These are phyloP conservation scores for Citrus maxima DNA, from an alignment of 345 rosid genomes.

Conservation along the genomic window DNA sequence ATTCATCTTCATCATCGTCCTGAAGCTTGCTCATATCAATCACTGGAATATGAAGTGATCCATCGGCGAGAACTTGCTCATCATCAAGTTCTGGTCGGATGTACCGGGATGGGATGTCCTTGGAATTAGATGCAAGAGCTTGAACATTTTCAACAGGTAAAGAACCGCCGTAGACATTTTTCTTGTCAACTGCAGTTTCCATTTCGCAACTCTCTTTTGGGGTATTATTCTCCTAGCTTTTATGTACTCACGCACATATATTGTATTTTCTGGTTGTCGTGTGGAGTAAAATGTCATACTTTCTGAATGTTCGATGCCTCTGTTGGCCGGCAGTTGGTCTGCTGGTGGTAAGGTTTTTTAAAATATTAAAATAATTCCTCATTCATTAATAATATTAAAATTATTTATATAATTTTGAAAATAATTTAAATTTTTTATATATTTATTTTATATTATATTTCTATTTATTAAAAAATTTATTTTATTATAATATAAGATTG, in stretches of 20 bases:
- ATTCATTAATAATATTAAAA: too few species aligned
- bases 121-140: constrained; percentile 3
- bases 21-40: constrained; percentile 37
- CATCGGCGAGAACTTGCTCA: constrained; percentile 10
- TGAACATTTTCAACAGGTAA: constrained; percentile 32
- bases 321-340: too few species aligned
- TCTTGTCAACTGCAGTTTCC: neutral
- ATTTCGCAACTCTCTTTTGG: neutral
- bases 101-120: constrained; percentile 27
- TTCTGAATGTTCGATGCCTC: neutral
- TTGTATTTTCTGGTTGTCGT: neutral
- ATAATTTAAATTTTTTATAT: too few species aligned
- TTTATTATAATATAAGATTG: too few species aligned
- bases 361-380: too few species aligned
- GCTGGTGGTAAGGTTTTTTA: too few species aligned
- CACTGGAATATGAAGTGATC: constrained; percentile 31
- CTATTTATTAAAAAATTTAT: too few species aligned
- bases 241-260: too few species aligned
- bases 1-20: constrained; percentile 23
- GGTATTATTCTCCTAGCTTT: too few species aligned
- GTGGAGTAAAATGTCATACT: neutral
- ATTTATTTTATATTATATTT: too few species aligned
- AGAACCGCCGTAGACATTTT: constrained; percentile 21
- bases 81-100: constrained; percentile 28
- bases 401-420: too few species aligned